Conservation (phyloP, 257 asterid species). For the Apocynum venetum region DNA sequence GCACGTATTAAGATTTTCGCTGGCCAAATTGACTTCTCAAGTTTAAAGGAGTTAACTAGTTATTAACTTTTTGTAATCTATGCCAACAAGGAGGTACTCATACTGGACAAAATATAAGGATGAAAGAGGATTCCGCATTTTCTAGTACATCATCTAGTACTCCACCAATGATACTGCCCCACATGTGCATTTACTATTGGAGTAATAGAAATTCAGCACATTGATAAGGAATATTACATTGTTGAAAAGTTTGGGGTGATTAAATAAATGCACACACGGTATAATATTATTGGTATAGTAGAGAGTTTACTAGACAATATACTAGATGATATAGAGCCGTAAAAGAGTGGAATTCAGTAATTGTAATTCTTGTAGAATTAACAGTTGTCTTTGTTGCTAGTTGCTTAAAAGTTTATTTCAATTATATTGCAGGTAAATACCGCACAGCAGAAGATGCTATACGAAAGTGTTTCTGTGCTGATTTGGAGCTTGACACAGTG, state of each 20-base stretch:
- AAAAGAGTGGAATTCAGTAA: background rate
- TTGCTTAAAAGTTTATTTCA: conserved; percentile 12
- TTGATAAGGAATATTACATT: background rate
- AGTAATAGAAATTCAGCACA: background rate
- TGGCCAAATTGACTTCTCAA: background rate
- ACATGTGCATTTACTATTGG: background rate
- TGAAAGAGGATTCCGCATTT: background rate
- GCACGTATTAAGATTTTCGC: background rate
- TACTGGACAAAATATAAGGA: background rate
- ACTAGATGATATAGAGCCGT: background rate
- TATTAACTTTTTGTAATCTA: background rate
- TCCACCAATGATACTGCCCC: background rate
- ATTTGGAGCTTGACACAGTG: conserved; percentile 82
- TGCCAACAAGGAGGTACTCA: background rate
- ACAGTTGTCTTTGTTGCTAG: conserved; percentile 13
- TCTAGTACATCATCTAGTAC: background rate
- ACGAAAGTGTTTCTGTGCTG: conserved; percentile 43
- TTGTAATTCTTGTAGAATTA: background rate
- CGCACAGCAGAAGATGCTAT: conserved; percentile 55
- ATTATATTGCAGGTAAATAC: conserved; percentile 55
- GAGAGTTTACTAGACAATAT: background rate
- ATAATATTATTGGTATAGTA: too few relatives aligned
- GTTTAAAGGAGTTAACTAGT: background rate
- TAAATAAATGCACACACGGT: background rate
- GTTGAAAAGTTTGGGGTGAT: background rate